Base-by-base conservation (phyloP, 257 asterid species). In the Apocynum venetum region DNA sequence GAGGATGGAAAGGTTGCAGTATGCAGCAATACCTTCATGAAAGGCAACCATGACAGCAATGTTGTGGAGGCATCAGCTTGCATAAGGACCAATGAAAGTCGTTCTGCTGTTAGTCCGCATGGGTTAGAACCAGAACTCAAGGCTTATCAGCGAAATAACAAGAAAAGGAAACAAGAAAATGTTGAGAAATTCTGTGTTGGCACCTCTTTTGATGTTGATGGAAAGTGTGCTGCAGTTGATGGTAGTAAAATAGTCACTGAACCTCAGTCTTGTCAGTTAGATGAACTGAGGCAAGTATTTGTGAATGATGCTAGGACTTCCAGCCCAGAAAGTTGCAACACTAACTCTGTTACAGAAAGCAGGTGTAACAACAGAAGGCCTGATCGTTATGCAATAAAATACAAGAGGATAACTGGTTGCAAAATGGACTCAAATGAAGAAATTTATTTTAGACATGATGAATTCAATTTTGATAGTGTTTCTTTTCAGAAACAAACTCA, bases 331-430 rank as follows among this genome's bases (percentile, higher is more conserved):
- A 82, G 75, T 71, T 85, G 61, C 74, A 85, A 79, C 40, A 65
- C 66, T 15, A 75, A 83, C 57, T 74, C 56, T 76, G 75, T 72
- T 75, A 61, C 71, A 41, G 83, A 80, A 64, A 82, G 75, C 53
- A 86, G 84, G 68, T 74, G 73, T 76, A 78, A 73, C 75, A 71
- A 69, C 79, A 64, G 79, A 51, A 82, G 76, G 77, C 70, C 73
- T 47, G 87, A 81, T 53, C 91, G 83, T 20, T 87, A 41, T 79
- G 81, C 76, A 59, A 74, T 86, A 43, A 91, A 89, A 80, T 91
- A 91, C 83, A 87, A 82, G 85, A 87, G 89, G 85, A 78, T 40
- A 44, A 66, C 51, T 65, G 81, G 81, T 14, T 72, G 65, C 15
- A 17, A 51, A 38, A 52, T 20, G 13, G 64, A 36, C 48, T 9